Evolutionary conservation across 1,139 yeast genomes (phyloP), one percentile per base, ranked within the genome.

Genomic region (Meyerozyma athensensis): DNA sequence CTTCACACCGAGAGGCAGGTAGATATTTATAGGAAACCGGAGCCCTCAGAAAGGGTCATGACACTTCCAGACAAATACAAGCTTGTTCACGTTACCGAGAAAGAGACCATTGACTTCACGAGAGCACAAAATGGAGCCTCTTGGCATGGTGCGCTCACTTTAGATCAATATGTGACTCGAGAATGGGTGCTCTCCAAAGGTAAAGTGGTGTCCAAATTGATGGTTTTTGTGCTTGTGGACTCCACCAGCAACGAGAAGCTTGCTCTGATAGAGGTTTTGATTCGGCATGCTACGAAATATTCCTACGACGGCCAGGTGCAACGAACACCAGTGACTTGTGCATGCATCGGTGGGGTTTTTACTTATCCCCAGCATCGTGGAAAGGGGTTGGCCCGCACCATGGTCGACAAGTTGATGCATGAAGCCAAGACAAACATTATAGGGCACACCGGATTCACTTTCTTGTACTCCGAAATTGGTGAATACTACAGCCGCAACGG

Each of bases 381-480:
- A 17, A 72, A 74, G 46, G 89, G 92, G 1, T 78, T 77, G 48
- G 90, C 86, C 2, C 61, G 61, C 19, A 51, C 63, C 26, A 76
- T 85, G 86, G 68, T 84, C 35, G 79, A 75, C 44, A 58, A 65
- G 38, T 47, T 74, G 32, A 61, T 63, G 23, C 58, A 60, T n/a
- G 33, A 50, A 20, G 54, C 58, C 30, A 54, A 52, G 35, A 36
- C 33, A 4, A 48, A 53, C 4, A 39, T 47, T 13, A 42, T 67
- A 33, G 67, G 68, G 5, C 45, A 53, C 16, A 65, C 71, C 39
- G 72, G 75, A 13, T 68, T 72, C 38, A 59, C 71, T 10, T 74
- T 71, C 40, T 64, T 83, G 42, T 84, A 83, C 65, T 81, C 89
- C 24, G 94, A 83, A 50, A 72, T 85, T 28, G 90, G 87, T 5